Conservation (phyloP, 352 stramenopile species). For the Phytophthora europaea region DNA sequence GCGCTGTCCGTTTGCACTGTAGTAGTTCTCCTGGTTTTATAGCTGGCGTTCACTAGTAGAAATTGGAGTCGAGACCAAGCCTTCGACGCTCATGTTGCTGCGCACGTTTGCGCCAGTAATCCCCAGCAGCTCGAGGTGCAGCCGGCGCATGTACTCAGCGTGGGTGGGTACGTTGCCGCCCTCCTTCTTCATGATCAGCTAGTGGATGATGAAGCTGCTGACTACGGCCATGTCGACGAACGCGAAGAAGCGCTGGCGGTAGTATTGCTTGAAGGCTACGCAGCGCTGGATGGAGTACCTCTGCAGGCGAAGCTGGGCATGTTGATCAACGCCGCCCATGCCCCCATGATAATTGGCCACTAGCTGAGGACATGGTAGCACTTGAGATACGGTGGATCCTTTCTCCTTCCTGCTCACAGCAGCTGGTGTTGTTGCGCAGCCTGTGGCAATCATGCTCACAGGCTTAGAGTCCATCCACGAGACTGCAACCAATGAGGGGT, state of each 20-base stretch:
- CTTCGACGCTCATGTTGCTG: conserved; percentile 10
- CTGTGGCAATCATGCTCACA: conserved; percentile 18
- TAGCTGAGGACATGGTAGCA: neutral
- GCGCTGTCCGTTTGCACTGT: too few species aligned
- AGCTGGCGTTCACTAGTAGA: too few species aligned
- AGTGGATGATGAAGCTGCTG: conserved; percentile 22
- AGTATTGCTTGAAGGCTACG: conserved; percentile 24
- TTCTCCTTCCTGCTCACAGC: neutral
- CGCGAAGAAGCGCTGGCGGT: conserved; percentile 21
- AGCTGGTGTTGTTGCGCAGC: neutral
- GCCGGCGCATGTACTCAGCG: conserved; percentile 10
- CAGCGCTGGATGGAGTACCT: neutral
- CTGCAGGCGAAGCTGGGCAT: neutral
- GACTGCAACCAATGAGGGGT: neutral
- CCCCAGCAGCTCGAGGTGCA: conserved; percentile 4
- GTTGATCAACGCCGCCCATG: neutral
- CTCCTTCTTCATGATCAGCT: conserved; percentile 8
- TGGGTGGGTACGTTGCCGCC: neutral
- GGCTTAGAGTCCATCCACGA: conserved; percentile 6
- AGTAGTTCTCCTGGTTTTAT: too few species aligned
- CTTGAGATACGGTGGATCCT: neutral
- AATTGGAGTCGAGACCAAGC: neutral
- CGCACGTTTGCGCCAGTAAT: neutral
- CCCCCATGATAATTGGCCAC: neutral
- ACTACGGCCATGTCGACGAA: conserved; percentile 23